phyloP scores from a whole-genome alignment of 164 flowering plant species.

The Umbilicus rupestris region DNA sequence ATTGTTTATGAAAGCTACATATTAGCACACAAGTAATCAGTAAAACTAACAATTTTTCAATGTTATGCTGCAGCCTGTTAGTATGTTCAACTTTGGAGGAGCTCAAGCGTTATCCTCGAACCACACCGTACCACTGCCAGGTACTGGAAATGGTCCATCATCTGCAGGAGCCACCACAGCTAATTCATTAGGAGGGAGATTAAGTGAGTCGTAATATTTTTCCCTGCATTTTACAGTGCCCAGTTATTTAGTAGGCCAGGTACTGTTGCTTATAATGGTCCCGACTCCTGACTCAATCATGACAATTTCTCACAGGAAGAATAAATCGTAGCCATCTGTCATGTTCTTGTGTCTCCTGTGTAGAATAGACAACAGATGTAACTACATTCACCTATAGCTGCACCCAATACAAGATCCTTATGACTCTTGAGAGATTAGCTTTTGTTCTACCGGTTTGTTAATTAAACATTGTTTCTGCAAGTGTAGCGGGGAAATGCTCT shows the following conservation, averaged over 20 bases:
- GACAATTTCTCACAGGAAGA: neutral
- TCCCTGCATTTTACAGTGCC: slow-evolving; percentile 1
- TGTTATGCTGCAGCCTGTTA: slow-evolving; percentile 5
- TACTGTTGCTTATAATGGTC: neutral
- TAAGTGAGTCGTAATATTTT: slow-evolving; percentile 2
- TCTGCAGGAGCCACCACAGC: neutral
- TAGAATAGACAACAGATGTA: neutral
- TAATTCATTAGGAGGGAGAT: neutral
- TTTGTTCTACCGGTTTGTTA: neutral
- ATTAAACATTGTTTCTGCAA: neutral
- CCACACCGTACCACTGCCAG: slow-evolving; percentile 1
- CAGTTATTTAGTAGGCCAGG: neutral
- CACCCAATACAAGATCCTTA: neutral
- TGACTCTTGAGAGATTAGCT: neutral
- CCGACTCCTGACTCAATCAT: neutral
- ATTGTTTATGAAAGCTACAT: neutral
- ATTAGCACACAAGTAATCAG: neutral
- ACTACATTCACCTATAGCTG: neutral
- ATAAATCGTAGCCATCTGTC: neutral
- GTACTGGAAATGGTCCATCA: neutral
- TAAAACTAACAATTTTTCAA: neutral
- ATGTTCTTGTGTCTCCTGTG: neutral
- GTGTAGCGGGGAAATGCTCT: neutral
- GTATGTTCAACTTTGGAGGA: slow-evolving; percentile 4
- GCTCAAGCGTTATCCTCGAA: slow-evolving; percentile 1